Evolutionary conservation across 768 basidiomycete species (phyloP).

Genomic region (Suillus lakei): DNA sequence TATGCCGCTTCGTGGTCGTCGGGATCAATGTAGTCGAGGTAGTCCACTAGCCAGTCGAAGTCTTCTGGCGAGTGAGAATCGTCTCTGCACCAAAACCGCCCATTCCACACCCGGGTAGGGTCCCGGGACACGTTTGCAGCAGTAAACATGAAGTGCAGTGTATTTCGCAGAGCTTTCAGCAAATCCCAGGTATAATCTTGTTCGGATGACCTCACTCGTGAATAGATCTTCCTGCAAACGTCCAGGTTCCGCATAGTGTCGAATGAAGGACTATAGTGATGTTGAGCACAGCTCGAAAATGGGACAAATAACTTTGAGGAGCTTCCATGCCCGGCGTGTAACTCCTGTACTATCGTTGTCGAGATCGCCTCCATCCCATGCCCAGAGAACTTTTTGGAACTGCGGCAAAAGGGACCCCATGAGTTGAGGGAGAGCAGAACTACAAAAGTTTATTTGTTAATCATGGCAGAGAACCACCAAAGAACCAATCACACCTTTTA

Average conservation of each 20-base stretch:
- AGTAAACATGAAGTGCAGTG: neutral
- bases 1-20: neutral
- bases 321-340: neutral
- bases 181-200: neutral
- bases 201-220: neutral
- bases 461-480: neutral
- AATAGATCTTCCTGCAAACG: neutral
- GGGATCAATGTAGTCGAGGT: neutral
- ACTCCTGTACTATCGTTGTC: neutral
- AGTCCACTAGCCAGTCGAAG: neutral
- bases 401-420: neutral
- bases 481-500: neutral
- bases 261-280: fast-evolving
- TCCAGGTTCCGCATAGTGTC: neutral
- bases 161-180: neutral
- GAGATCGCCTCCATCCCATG: neutral
- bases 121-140: neutral
- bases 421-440: neutral
- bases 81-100: neutral
- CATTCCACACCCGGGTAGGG: neutral
- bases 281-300: neutral
- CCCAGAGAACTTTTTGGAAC: neutral
- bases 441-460: neutral
- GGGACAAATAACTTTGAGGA: neutral
- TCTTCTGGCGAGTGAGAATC: neutral